Percentiles rank a stretch among this genome's conserved stretches.
Conservation (phyloP, 1,284 basidiomycete genomes). For the Omphalotus olearius region DNA sequence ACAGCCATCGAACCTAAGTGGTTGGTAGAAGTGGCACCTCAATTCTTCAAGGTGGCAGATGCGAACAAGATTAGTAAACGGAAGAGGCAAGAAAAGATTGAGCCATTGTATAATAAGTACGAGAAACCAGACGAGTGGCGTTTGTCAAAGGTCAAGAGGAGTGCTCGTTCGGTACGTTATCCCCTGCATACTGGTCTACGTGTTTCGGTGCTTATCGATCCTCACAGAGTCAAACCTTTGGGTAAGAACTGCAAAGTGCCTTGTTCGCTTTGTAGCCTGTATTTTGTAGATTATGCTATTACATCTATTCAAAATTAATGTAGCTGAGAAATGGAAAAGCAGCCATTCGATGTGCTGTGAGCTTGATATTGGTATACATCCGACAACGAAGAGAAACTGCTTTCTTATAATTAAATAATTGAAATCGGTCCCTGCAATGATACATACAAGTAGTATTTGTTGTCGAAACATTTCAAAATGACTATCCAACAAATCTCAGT, state of each 20-base stretch:
- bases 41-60: slow-evolving; percentile 97
- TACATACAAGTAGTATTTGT: slow-evolving; percentile 1
- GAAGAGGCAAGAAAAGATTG: slow-evolving; percentile 97
- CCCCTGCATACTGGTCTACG: slow-evolving; percentile 5
- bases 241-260: slow-evolving; percentile 32
- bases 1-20: slow-evolving; percentile 98
- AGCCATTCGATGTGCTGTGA: background rate
- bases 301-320: too few species aligned
- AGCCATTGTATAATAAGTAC: slow-evolving; percentile 87
- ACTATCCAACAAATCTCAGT: slow-evolving; percentile 70
- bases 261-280: slow-evolving; percentile 7
- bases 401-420: background rate
- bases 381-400: background rate
- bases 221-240: slow-evolving; percentile 74
- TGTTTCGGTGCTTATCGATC: slow-evolving; percentile 16
- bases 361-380: slow-evolving; percentile 1
- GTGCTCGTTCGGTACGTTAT: slow-evolving; percentile 73
- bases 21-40: slow-evolving; percentile 96
- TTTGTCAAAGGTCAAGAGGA: slow-evolving; percentile 83
- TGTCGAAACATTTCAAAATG: background rate
- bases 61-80: slow-evolving; percentile 95
- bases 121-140: slow-evolving; percentile 91
- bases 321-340: background rate
- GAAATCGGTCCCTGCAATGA: background rate
- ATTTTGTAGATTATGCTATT: background rate